Evolutionary conservation across 345 rosid species (phyloP).

Genomic region (Hibiscus trionum): DNA sequence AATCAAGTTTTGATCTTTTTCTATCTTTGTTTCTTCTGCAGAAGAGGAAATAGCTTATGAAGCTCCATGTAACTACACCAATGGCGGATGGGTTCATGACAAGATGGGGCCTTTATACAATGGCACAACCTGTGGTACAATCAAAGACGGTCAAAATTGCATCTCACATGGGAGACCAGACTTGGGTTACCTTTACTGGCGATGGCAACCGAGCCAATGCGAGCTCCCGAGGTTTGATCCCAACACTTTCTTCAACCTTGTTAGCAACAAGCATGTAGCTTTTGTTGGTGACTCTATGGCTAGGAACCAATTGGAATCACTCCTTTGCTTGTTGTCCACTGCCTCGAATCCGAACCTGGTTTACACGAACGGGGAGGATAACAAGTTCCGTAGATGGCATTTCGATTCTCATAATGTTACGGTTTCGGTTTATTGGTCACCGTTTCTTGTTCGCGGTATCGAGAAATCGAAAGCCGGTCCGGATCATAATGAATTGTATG

Average conservation of each 20-base stretch:
- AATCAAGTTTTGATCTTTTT: not conserved
- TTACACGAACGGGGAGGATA: slow-evolving; percentile 60
- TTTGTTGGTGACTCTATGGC: slow-evolving; percentile 96
- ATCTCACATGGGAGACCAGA: slow-evolving; percentile 82
- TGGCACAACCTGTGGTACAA: slow-evolving; percentile 65
- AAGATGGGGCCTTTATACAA: slow-evolving; percentile 68
- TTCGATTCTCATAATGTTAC: slow-evolving; percentile 48
- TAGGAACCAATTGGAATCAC: slow-evolving; percentile 90
- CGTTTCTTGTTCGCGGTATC: slow-evolving; percentile 74
- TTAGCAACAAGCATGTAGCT: slow-evolving; percentile 61
- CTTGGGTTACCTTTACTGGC: slow-evolving; percentile 72
- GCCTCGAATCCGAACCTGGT: slow-evolving; percentile 50
- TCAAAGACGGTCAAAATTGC: slow-evolving; percentile 85
- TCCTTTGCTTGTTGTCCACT: slow-evolving; percentile 65
- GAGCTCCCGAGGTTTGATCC: slow-evolving; percentile 81
- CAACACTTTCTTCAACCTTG: slow-evolving; percentile 43
- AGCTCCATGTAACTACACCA: slow-evolving; percentile 55
- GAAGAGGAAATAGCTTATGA: slow-evolving; percentile 33
- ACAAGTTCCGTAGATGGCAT: slow-evolving; percentile 72
- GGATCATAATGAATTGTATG: slow-evolving; percentile 52
- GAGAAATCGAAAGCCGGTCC: slow-evolving; percentile 66
- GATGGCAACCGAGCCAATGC: slow-evolving; percentile 76
- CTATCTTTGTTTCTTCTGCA: slow-evolving; percentile 14
- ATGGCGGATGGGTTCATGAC: slow-evolving; percentile 71
- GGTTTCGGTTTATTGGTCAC: slow-evolving; percentile 87